Percentiles rank a stretch among this genome's conserved stretches.
Evolutionary conservation across 768 basidiomycete species (phyloP).

Genomic region (Xerocomellus amylosporus): DNA sequence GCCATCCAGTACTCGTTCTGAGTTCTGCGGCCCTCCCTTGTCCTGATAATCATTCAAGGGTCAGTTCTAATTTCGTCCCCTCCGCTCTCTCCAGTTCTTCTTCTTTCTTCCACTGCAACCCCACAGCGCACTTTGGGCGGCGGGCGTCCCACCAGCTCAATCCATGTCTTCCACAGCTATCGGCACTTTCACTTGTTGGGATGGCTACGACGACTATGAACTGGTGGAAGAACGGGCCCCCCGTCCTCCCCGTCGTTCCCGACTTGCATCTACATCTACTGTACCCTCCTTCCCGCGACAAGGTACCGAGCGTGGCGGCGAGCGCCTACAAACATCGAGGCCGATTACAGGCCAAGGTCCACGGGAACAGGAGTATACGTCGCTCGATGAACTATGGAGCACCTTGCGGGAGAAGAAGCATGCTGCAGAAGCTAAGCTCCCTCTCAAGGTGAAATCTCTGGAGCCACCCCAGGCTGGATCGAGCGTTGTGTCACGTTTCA

Average conservation of each 20-base stretch:
- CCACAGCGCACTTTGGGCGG: conserved; percentile 21
- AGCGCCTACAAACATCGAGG: conserved; percentile 23
- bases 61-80: conserved; percentile 25
- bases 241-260: conserved; percentile 19
- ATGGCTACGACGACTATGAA: conserved; percentile 30
- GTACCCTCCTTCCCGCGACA: conserved; percentile 11
- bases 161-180: conserved; percentile 33
- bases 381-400: conserved; percentile 63
- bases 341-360: conserved; percentile 9
- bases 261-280: conserved; percentile 22
- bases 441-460: conserved; percentile 68
- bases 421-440: conserved; percentile 61
- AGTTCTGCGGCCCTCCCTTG: conserved; percentile 16
- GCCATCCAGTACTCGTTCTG: conserved; percentile 16
- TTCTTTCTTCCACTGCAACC: conserved; percentile 18
- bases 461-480: conserved; percentile 35
- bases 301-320: conserved; percentile 17
- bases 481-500: conserved; percentile 22
- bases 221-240: conserved; percentile 18
- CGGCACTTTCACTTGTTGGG: conserved; percentile 35
- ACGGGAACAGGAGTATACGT: conserved; percentile 26
- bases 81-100: conserved; percentile 16
- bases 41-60: conserved; percentile 35
- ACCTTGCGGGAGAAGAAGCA: conserved; percentile 64
- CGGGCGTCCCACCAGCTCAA: conserved; percentile 12